Conservation (phyloP, 176 grass and related monocot species). For the Musa itinerans region DNA sequence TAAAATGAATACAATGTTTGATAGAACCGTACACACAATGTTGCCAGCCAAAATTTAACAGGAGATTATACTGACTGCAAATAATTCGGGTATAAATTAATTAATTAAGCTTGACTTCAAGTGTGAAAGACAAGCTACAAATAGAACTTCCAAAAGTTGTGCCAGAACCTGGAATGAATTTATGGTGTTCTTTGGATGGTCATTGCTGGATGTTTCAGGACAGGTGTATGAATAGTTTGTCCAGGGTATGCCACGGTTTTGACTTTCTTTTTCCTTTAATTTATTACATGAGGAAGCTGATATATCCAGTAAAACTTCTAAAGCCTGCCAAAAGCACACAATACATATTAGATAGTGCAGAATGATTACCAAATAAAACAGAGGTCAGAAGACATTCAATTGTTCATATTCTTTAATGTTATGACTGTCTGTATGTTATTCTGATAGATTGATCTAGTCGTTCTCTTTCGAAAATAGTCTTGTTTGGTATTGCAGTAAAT, state of each 20-base stretch:
- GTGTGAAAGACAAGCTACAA: neutral
- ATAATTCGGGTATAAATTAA: neutral
- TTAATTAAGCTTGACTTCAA: neutral
- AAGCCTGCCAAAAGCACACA: constrained; percentile 38
- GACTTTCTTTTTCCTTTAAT: constrained; percentile 23
- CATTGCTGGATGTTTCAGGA: constrained; percentile 21
- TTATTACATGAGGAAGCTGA: constrained; percentile 32
- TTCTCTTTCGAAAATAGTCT: no score
- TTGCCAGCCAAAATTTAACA: neutral
- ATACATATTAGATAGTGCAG: neutral
- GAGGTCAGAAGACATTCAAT: neutral
- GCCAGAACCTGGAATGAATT: constrained; percentile 49
- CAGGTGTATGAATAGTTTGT: constrained; percentile 25
- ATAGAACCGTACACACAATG: no score
- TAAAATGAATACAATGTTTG: no score
- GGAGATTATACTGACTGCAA: neutral
- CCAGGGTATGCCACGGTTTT: constrained; percentile 16
- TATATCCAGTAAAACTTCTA: constrained; percentile 67
- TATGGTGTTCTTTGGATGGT: constrained; percentile 9
- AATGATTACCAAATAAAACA: neutral
- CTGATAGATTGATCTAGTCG: no score
- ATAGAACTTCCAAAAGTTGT: neutral
- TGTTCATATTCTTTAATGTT: neutral
- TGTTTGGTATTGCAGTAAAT: no score
- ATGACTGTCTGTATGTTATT: no score